Evolutionary conservation across 139 green algal genomes (phyloP), one percentile per base, ranked within the genome.

Genomic region (Dunaliella primolecta): DNA sequence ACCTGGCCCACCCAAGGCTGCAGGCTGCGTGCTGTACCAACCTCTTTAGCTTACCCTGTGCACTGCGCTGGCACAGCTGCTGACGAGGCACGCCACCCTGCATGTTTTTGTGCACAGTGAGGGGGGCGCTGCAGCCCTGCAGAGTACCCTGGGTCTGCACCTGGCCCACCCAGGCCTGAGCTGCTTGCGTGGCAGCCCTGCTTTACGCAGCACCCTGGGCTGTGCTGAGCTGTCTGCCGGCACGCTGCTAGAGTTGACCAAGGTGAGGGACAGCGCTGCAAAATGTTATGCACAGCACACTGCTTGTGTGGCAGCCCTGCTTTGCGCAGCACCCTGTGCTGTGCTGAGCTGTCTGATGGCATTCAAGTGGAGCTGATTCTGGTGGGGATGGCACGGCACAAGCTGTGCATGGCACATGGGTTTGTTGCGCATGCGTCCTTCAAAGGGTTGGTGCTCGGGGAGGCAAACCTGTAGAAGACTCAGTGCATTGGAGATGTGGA

Each of bases 281-380:
- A 80, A 36, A 23, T 76, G n/a, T n/a, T n/a, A n/a, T n/a, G n/a
- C n/a, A n/a, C n/a, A n/a, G n/a, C n/a, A n/a, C n/a, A n/a, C 1
- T 71, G 27, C 3, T 83, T 92, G 38, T 83, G 89, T 78, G 78
- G 46, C 0, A 88, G 74, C 34, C 31, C 85, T 46, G 81, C 81
- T 57, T 75, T 92, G 78, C 82, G 89, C 64, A 74, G 77, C 33
- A 57, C 86, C 27, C 85, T 92, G 37, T 87, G 89, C 0, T 87
- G 90, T 3, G 35, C 57, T 0, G 87, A 92, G 27, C 86, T 89
- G 3, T 81, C 81, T 0, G 83, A 85, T 1, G 30, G 78, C 24
- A 76, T 88, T 34, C 80, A 86, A 23, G 46, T 91, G 78, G 32
- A 90, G 38, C 81, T 89, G 36, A 46, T 89, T 0, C 57, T 83